These are phyloP conservation scores for Lecanicillium sp. DNA, from an alignment of 2,329 filamentous ascomycete genomes.

Conservation along the genomic window DNA sequence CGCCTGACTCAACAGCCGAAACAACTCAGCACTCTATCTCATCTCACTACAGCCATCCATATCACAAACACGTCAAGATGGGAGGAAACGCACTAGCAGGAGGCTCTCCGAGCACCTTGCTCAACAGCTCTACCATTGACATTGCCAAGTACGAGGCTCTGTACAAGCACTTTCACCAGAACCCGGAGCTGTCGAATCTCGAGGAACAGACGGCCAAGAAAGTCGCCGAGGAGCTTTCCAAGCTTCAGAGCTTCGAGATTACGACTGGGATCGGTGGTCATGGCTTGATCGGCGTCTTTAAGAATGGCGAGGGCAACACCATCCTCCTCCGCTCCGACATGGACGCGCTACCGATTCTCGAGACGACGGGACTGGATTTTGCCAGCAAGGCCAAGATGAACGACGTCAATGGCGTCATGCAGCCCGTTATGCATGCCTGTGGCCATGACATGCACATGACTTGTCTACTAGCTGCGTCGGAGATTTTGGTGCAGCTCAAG, in stretches of 20 bases:
- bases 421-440: conserved; percentile 60
- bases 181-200: conserved; percentile 52
- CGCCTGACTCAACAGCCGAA: no score
- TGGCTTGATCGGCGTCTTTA: conserved; percentile 47
- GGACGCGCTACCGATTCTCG: conserved; percentile 51
- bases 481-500: conserved; percentile 35
- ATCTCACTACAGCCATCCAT: no score
- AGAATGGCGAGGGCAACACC: conserved; percentile 46
- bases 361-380: conserved; percentile 47
- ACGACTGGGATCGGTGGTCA: conserved; percentile 43
- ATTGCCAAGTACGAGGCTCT: conserved; percentile 17
- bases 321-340: conserved; percentile 55
- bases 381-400: conserved; percentile 34
- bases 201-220: conserved; percentile 44
- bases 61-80: no score
- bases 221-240: conserved; percentile 32
- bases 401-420: conserved; percentile 37
- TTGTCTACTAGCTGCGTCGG: conserved; percentile 46
- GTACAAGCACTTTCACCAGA: conserved; percentile 51
- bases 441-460: conserved; percentile 62
- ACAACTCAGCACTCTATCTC: no score
- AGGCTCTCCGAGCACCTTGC: no score
- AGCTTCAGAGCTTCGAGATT: conserved; percentile 29
- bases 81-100: no score
- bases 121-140: no score